phyloP scores from a whole-genome alignment of 2,329 filamentous ascomycete species.

The Colletotrichum lentis region DNA sequence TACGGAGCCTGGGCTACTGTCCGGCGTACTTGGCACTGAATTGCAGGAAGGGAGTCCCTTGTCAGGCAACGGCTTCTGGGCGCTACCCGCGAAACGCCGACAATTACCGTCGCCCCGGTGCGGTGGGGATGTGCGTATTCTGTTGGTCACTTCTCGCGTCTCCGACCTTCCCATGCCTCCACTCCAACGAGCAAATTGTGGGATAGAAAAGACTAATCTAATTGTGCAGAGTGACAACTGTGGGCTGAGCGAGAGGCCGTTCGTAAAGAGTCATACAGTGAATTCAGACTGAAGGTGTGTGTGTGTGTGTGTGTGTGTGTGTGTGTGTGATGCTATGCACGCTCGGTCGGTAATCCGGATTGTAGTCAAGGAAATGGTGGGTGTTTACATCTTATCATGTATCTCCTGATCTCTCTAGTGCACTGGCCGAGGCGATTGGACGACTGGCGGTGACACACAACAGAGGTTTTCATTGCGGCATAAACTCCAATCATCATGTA shows the following conservation, averaged over 20 bases:
- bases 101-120: constrained; percentile 11
- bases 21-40: constrained; percentile 1
- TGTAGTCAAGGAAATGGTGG: constrained; percentile 15
- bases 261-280: neutral
- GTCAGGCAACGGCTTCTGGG: constrained; percentile 1
- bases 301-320: no score
- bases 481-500: constrained; percentile 17
- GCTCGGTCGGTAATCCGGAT: constrained; percentile 19
- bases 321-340: no score
- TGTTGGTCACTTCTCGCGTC: neutral
- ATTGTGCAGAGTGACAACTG: neutral
- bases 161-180: constrained; percentile 23
- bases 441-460: constrained; percentile 23
- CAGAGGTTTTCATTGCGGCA: constrained; percentile 24
- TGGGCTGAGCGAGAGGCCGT: neutral
- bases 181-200: constrained; percentile 15
- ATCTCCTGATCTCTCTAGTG: constrained; percentile 31
- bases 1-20: constrained; percentile 14
- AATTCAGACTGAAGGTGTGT: no score
- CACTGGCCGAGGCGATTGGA: constrained; percentile 27
- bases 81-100: constrained; percentile 13
- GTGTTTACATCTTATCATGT: constrained; percentile 37
- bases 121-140: constrained; percentile 1
- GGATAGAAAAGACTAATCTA: constrained; percentile 34
- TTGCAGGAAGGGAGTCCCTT: constrained; percentile 18